These are phyloP conservation scores for Meira nashicola DNA, from an alignment of 1,284 basidiomycete genomes.

Conservation along the genomic window DNA sequence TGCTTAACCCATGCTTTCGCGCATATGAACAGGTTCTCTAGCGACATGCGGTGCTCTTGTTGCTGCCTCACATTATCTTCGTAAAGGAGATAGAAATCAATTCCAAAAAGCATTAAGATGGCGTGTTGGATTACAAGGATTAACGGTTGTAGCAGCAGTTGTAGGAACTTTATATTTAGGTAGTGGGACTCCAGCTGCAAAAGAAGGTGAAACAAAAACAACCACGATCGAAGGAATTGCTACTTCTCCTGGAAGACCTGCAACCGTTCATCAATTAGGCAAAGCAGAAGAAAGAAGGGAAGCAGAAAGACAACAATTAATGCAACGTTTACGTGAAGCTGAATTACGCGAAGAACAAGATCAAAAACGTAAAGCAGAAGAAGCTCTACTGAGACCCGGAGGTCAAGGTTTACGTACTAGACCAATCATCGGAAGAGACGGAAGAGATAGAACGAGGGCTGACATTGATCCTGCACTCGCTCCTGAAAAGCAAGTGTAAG, in stretches of 20 bases:
- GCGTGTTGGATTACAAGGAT: conserved; percentile 48
- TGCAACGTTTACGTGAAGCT: conserved; percentile 8
- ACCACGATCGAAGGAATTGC: conserved; percentile 1
- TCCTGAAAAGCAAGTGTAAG: too few species aligned
- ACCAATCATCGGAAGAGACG: conserved; percentile 9
- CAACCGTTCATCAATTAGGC: conserved; percentile 6
- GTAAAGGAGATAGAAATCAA: conserved; percentile 41
- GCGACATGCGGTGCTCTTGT: conserved; percentile 45
- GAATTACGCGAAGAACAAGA: conserved; percentile 8
- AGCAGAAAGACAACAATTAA: conserved; percentile 1
- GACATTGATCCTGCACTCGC: neutral
- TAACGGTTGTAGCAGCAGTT: conserved; percentile 46
- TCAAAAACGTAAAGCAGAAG: conserved; percentile 4
- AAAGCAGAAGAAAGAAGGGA: conserved; percentile 15
- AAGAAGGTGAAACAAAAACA: neutral
- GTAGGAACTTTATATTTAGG: conserved; percentile 42
- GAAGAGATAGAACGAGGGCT: neutral
- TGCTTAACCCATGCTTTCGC: neutral
- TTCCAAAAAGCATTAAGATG: conserved; percentile 49
- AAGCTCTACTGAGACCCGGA: conserved; percentile 4
- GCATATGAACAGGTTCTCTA: conserved; percentile 30
- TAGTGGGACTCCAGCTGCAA: conserved; percentile 7
- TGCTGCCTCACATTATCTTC: conserved; percentile 42
- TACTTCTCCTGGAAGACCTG: conserved; percentile 14
- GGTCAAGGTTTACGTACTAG: conserved; percentile 1